Evolutionary conservation across 352 stramenopile species (phyloP).

Genomic region (Phytophthora tubulina): DNA sequence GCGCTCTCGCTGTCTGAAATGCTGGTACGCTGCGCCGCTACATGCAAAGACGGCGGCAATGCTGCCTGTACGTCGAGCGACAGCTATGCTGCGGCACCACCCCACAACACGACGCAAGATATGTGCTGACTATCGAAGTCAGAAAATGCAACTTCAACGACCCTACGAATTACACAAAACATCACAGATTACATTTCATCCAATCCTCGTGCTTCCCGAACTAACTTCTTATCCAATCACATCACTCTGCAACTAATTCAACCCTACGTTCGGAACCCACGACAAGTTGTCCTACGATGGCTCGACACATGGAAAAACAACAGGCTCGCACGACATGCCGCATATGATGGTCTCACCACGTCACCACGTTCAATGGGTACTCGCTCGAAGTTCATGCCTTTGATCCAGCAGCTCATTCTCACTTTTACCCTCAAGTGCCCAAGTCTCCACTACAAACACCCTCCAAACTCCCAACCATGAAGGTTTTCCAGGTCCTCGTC

Average conservation of each 20-base stretch:
- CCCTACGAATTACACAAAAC: constrained; percentile 30
- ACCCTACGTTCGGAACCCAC: constrained; percentile 11
- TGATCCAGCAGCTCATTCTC: constrained; percentile 23
- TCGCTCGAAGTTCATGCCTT: not conserved
- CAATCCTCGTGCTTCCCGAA: constrained; percentile 10
- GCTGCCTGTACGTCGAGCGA: constrained; percentile 6
- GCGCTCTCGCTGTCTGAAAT: not conserved
- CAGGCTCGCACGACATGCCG: constrained; percentile 24
- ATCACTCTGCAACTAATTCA: not conserved
- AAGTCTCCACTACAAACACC: constrained; percentile 16
- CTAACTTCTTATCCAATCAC: constrained; percentile 2
- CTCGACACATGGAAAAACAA: constrained; percentile 32
- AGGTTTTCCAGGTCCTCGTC: constrained; percentile 44
- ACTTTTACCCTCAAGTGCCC: constrained; percentile 27
- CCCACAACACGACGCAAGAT: constrained; percentile 1
- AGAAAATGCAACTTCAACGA: constrained; percentile 31
- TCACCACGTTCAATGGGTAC: constrained; percentile 23
- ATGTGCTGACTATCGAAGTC: constrained; percentile 3
- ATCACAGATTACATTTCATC: constrained; percentile 11
- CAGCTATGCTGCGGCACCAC: constrained; percentile 9
- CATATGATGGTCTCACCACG: constrained; percentile 27
- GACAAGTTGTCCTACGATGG: constrained; percentile 23
- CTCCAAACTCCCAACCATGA: constrained; percentile 23
- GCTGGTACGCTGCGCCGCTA: constrained; percentile 3
- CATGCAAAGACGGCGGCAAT: not conserved